phyloP scores from a whole-genome alignment of 2,329 filamentous ascomycete genomes.

The Corinectria fuckeliana region DNA sequence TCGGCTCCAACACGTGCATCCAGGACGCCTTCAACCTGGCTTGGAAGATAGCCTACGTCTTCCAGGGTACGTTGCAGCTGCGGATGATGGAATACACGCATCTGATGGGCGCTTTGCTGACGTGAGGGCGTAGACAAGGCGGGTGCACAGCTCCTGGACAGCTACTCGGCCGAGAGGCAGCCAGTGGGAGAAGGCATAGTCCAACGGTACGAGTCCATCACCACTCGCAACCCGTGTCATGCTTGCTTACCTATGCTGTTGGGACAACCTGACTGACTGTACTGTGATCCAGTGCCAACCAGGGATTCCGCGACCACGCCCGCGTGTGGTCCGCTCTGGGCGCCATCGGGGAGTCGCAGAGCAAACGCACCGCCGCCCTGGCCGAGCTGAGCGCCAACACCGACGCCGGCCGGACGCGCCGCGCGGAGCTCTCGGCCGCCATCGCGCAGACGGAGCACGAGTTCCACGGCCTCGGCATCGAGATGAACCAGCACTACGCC shows the following conservation, averaged over 20 bases:
- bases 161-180: too few species aligned
- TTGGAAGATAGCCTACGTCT: too few species aligned
- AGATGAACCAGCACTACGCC: background rate
- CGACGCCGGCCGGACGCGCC: background rate
- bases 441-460: background rate
- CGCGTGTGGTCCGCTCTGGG: background rate
- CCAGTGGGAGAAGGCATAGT: too few species aligned
- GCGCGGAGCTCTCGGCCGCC: background rate
- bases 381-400: background rate
- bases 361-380: background rate
- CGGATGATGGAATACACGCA: too few species aligned
- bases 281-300: background rate
- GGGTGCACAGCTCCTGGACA: background rate
- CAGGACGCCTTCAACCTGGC: too few species aligned
- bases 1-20: too few species aligned
- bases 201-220: too few species aligned
- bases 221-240: too few species aligned
- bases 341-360: background rate
- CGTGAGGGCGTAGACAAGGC: background rate
- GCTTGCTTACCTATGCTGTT: background rate
- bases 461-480: background rate
- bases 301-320: too few species aligned
- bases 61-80: too few species aligned
- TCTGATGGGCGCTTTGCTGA: background rate
- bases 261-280: background rate